phyloP scores from a whole-genome alignment of 1,284 basidiomycete genomes.

The Phenoliferia sp. region DNA sequence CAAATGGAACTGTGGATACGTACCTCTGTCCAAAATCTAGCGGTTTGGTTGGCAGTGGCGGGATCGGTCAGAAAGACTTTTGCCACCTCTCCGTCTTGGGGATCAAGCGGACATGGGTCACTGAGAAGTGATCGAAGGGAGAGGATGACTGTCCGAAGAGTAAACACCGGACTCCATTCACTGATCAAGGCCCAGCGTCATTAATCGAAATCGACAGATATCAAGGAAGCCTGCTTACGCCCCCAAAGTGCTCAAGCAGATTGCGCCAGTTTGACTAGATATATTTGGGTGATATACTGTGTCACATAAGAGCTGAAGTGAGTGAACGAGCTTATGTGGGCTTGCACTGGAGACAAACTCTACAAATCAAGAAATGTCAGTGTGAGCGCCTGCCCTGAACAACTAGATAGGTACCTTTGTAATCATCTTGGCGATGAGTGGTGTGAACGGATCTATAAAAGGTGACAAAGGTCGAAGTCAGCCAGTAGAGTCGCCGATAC shows the following conservation, averaged over 20 bases:
- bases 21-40: conserved; percentile 76
- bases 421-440: background rate
- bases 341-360: background rate
- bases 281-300: background rate
- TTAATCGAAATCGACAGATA: background rate
- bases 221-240: too few species aligned
- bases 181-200: background rate
- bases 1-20: conserved; percentile 24
- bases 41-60: conserved; percentile 83
- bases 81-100: conserved; percentile 94
- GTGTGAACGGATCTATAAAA: background rate
- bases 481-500: too few species aligned
- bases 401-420: background rate
- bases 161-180: conserved; percentile 43
- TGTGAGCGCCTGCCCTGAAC: background rate
- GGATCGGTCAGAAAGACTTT: conserved; percentile 91
- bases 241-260: background rate
- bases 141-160: conserved; percentile 93
- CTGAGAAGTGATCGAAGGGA: conserved; percentile 93
- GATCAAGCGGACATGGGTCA: conserved; percentile 92
- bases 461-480: too few species aligned
- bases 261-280: too few species aligned
- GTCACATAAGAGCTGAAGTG: background rate
- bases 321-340: background rate
- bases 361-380: background rate